Percentiles rank a stretch among this genome's conserved stretches.
Evolutionary conservation across 2,329 filamentous ascomycete genomes (phyloP).

Genomic region (Calonectria pteridis): DNA sequence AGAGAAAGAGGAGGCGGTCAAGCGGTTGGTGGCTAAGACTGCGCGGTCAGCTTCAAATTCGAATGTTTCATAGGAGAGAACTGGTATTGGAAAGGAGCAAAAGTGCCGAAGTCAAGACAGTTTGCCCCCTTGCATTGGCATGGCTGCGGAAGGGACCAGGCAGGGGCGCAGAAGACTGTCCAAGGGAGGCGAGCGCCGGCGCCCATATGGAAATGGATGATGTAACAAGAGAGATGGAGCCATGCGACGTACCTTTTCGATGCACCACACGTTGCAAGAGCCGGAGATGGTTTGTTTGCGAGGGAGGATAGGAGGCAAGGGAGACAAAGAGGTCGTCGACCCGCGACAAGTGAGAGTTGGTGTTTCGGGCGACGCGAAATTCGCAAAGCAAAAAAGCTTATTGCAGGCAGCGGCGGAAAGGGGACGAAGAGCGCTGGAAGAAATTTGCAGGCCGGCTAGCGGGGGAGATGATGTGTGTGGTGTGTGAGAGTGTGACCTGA

Average conservation of each 20-base stretch:
- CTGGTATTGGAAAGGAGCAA: constrained; percentile 5
- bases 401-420: constrained; percentile 11
- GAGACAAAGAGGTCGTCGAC: constrained; percentile 42
- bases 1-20: constrained; percentile 39
- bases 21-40: constrained; percentile 36
- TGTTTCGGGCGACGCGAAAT: constrained; percentile 24
- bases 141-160: neutral
- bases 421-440: constrained; percentile 7
- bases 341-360: constrained; percentile 41
- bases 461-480: constrained; percentile 33
- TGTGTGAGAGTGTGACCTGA: constrained; percentile 14
- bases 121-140: constrained; percentile 16
- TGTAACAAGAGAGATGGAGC: neutral
- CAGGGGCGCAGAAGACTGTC: neutral
- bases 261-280: neutral
- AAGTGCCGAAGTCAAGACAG: neutral
- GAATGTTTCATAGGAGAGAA: constrained; percentile 10
- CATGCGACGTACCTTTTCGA: constrained; percentile 20
- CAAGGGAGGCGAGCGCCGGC: constrained; percentile 3
- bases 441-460: constrained; percentile 31
- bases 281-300: constrained; percentile 29
- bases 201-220: neutral
- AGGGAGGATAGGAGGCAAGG: constrained; percentile 19
- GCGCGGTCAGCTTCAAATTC: constrained; percentile 35
- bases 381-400: constrained; percentile 19